Percentiles rank a stretch among this genome's conserved stretches.
Evolutionary conservation across 768 basidiomycete genomes (phyloP).

Genomic region (Suillus placidus): DNA sequence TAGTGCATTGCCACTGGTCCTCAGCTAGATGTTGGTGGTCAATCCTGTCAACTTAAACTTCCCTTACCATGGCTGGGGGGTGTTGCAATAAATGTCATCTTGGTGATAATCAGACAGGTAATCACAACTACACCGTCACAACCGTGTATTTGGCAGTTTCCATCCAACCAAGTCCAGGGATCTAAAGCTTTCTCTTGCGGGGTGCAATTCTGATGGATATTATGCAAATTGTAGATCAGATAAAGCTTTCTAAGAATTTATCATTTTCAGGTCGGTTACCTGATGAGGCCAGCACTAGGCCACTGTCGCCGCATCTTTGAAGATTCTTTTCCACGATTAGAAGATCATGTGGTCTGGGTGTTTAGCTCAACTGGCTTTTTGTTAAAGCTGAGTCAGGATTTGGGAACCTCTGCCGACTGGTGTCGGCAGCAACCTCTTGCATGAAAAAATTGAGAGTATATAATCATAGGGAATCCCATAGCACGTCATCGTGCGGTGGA

Average conservation of each 20-base stretch:
- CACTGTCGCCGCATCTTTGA: no score
- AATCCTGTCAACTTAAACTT: neutral
- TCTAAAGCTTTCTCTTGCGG: neutral
- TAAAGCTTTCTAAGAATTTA: neutral
- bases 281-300: no score
- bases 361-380: no score
- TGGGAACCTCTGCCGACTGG: no score
- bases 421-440: no score
- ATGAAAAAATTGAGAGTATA: no score
- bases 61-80: neutral
- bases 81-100: neutral
- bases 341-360: no score
- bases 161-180: neutral
- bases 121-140: neutral
- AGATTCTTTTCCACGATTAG: no score
- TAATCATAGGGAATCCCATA: no score
- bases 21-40: neutral
- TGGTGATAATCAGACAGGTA: neutral
- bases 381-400: no score
- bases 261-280: no score
- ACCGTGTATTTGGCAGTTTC: neutral
- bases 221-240: neutral
- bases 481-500: no score
- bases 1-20: neutral
- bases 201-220: neutral